Conservation (phyloP, 306 rosid genomes). For the Sesbania bispinosa region DNA sequence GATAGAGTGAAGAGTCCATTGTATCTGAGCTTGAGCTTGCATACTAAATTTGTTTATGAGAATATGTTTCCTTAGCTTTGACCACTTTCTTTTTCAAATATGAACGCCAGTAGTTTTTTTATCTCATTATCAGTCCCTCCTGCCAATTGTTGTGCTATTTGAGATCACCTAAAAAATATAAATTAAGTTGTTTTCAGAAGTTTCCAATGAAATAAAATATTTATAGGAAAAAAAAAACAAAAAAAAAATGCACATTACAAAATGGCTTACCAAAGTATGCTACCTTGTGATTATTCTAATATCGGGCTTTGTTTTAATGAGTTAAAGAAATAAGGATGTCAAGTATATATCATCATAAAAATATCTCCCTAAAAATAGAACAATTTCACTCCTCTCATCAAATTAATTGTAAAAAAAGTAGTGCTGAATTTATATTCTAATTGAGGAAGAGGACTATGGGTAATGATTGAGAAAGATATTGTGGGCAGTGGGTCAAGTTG, state of each 20-base stretch:
- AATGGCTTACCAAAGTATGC: background rate
- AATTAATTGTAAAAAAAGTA: background rate
- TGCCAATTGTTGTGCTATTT: conserved; percentile 69
- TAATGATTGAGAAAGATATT: too few relatives aligned
- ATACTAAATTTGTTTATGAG: conserved; percentile 35
- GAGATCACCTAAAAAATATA: conserved; percentile 71
- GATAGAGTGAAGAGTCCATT: conserved; percentile 42
- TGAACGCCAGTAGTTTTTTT: conserved; percentile 89
- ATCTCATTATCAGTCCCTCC: conserved; percentile 91
- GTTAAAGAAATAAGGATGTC: background rate
- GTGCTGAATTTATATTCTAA: conserved; percentile 19
- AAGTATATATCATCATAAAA: background rate
- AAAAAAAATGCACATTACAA: background rate
- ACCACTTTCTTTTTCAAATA: conserved; percentile 66
- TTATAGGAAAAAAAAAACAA: background rate
- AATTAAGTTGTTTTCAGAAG: background rate
- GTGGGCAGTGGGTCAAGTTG: too few relatives aligned
- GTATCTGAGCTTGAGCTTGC: conserved; percentile 56
- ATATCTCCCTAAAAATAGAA: background rate
- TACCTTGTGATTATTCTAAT: background rate
- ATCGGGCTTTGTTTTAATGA: background rate
- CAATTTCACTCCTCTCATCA: background rate
- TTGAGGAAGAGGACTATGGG: too few relatives aligned
- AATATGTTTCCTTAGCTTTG: conserved; percentile 40
- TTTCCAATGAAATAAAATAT: background rate